These are phyloP conservation scores for Aegilops bicornis DNA, from an alignment of 176 grass and related monocot genomes.

Conservation along the genomic window DNA sequence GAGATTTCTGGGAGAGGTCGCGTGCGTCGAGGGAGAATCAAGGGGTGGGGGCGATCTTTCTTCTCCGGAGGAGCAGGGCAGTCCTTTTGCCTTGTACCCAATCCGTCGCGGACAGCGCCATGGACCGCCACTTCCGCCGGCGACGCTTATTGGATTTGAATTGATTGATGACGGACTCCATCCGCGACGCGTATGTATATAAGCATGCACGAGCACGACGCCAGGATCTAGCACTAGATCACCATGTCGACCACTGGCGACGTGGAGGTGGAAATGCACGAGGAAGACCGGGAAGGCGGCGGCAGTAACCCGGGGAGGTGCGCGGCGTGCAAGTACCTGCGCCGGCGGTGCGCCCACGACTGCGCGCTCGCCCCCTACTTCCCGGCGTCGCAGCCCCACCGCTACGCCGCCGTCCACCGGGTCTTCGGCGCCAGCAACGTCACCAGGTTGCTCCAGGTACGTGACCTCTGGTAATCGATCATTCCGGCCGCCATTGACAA, in stretches of 20 bases:
- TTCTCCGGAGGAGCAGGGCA: no score
- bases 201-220: background rate
- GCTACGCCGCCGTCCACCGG: conserved; percentile 57
- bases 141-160: no score
- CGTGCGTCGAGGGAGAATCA: no score
- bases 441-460: conserved; percentile 61
- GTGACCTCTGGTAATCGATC: background rate
- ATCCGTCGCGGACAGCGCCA: no score
- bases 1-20: no score
- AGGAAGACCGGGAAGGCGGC: background rate
- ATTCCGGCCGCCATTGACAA: background rate
- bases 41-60: no score
- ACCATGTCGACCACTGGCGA: background rate
- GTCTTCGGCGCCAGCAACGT: conserved; percentile 83
- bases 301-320: background rate
- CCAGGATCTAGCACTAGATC: background rate
- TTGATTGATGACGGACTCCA: no score
- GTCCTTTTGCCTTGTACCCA: no score
- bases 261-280: background rate
- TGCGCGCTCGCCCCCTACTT: conserved; percentile 75
- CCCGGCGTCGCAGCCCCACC: conserved; percentile 39
- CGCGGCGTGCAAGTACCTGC: conserved; percentile 59
- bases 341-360: conserved; percentile 63
- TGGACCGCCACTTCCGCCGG: no score
- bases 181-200: background rate